These are phyloP conservation scores for Jaltomata sinuosa DNA, from an alignment of 257 asterid species.

Conservation along the genomic window DNA sequence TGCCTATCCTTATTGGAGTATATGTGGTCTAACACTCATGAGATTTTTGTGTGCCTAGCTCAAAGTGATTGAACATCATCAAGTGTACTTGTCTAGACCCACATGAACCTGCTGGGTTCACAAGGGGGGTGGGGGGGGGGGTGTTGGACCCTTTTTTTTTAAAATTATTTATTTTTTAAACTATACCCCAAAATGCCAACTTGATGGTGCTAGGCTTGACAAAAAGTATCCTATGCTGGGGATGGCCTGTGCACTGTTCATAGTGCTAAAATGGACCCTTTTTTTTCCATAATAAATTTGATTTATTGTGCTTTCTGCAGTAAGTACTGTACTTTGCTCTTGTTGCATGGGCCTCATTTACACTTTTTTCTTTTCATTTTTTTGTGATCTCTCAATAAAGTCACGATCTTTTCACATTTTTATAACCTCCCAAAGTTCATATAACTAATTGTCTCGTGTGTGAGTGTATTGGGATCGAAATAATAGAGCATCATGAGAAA, in stretches of 20 bases:
- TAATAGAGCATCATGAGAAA: too few relatives aligned
- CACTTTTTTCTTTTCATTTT: not conserved
- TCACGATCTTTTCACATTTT: not conserved
- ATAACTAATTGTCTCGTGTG: not conserved
- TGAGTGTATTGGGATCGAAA: not conserved
- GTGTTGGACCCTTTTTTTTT: not conserved
- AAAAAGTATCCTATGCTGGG: constrained; percentile 9
- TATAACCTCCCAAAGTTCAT: not conserved
- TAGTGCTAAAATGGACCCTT: not conserved
- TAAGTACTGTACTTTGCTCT: not conserved
- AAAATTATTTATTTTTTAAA: not conserved
- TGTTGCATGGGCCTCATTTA: not conserved
- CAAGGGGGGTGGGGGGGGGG: not conserved
- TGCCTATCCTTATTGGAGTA: too few relatives aligned
- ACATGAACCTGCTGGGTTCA: not conserved
- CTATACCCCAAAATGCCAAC: not conserved
- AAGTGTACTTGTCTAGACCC: not conserved
- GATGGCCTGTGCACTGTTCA: not conserved
- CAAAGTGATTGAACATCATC: not conserved
- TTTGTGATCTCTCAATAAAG: not conserved
- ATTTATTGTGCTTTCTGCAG: not conserved
- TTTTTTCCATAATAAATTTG: not conserved
- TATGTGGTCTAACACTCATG: too few relatives aligned
- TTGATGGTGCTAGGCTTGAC: not conserved
- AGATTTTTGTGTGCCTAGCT: not conserved